phyloP scores from a whole-genome alignment of 441 rosid species.

The Adansonia madagascariensis region DNA sequence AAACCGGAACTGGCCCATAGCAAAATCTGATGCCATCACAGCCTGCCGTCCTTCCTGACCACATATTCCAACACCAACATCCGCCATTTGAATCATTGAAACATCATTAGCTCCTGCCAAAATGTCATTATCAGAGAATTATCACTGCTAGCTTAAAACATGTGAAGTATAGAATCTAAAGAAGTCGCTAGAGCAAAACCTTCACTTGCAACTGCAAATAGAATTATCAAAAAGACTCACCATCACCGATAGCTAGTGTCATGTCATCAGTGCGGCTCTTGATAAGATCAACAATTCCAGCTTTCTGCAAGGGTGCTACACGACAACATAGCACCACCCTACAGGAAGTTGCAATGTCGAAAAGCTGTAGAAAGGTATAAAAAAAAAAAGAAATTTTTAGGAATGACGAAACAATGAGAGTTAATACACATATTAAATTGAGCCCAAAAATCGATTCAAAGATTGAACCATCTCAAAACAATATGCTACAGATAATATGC shows the following conservation, averaged over 20 bases:
- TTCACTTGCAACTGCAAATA: neutral
- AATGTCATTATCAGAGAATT: constrained; percentile 29
- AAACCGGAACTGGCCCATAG: constrained; percentile 82
- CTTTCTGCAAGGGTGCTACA: constrained; percentile 85
- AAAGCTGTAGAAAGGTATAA: constrained; percentile 53
- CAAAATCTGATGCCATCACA: constrained; percentile 89
- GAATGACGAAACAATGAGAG: constrained; percentile 4
- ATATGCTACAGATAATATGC: neutral
- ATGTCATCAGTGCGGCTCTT: constrained; percentile 76
- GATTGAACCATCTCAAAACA: neutral
- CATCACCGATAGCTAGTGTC: constrained; percentile 86
- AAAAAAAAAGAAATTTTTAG: constrained; percentile 14
- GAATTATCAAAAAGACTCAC: constrained; percentile 47
- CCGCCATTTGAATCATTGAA: constrained; percentile 92
- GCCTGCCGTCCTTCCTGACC: constrained; percentile 94
- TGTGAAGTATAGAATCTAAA: neutral
- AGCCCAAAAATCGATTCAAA: constrained; percentile 1
- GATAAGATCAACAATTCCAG: constrained; percentile 78
- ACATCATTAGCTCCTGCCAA: constrained; percentile 82
- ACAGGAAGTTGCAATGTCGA: constrained; percentile 70
- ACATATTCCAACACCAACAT: constrained; percentile 84
- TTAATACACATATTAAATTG: neutral
- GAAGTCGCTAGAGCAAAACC: neutral
- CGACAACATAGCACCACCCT: constrained; percentile 79
- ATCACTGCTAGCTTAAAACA: constrained; percentile 4